Evolutionary conservation across 2,329 filamentous ascomycete genomes (phyloP).

Genomic region (Cadophora luteo-olivacea): DNA sequence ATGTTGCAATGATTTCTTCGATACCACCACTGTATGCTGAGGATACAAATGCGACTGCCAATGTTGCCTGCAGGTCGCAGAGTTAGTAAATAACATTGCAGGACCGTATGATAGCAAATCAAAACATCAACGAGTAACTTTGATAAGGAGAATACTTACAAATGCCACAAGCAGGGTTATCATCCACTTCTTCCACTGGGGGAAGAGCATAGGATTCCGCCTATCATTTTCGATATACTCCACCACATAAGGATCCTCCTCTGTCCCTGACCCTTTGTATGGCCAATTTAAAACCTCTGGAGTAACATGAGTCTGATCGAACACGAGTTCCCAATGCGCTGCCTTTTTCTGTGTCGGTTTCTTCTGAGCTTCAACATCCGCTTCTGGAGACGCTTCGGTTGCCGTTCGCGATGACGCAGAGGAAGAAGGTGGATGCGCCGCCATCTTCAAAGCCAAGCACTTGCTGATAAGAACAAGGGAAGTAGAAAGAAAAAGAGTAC

Average conservation of each 20-base stretch:
- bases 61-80: conserved; percentile 21
- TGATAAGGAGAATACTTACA: conserved; percentile 46
- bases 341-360: conserved; percentile 29
- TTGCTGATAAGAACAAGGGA: not conserved
- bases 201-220: conserved; percentile 49
- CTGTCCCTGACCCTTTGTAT: conserved; percentile 49
- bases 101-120: too few relatives aligned
- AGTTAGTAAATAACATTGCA: not conserved
- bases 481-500: not conserved
- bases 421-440: conserved; percentile 21
- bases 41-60: conserved; percentile 42
- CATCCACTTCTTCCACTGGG: conserved; percentile 47
- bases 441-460: conserved; percentile 13
- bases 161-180: conserved; percentile 48
- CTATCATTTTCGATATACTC: conserved; percentile 51
- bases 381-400: conserved; percentile 20
- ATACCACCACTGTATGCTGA: conserved; percentile 50
- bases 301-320: conserved; percentile 53
- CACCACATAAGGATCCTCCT: conserved; percentile 51
- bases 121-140: too few relatives aligned
- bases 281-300: conserved; percentile 52
- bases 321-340: conserved; percentile 50
- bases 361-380: conserved; percentile 35
- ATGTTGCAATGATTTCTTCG: conserved; percentile 44
- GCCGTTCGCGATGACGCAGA: conserved; percentile 28